phyloP scores from a whole-genome alignment of 75 land plant genomes.

The Picea sitchensis region DNA sequence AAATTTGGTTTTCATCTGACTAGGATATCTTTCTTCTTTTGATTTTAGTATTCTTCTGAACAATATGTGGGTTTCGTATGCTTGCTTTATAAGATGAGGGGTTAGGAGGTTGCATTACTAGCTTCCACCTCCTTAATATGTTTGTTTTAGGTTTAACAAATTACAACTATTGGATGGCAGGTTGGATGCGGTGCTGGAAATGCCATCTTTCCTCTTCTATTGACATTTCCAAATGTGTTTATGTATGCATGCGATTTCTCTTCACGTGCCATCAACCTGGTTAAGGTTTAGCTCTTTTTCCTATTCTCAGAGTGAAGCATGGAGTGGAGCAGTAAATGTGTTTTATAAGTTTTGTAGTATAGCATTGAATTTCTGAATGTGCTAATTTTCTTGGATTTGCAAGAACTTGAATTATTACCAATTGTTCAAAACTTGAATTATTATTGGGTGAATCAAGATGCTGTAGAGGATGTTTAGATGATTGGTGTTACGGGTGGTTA shows the following conservation, averaged over 20 bases:
- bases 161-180: conserved; percentile 27
- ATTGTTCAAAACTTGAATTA: conserved; percentile 3
- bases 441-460: not conserved
- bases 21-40: not conserved
- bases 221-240: conserved; percentile 70
- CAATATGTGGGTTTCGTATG: not conserved
- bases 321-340: not conserved
- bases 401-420: not conserved
- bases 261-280: conserved; percentile 79
- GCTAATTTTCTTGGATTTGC: not conserved
- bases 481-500: not conserved
- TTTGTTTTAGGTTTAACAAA: not conserved
- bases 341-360: not conserved
- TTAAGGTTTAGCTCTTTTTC: conserved; percentile 62
- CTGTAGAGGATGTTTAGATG: not conserved
- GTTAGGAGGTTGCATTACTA: not conserved
- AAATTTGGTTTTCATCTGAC: not conserved
- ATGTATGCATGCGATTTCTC: conserved; percentile 98
- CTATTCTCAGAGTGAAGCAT: not conserved
- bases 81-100: not conserved
- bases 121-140: not conserved
- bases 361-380: not conserved
- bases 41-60: not conserved
- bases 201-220: conserved; percentile 76
- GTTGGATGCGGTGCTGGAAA: conserved; percentile 99